These are phyloP conservation scores for Arctium minus DNA, from an alignment of 129 eudicot genomes.

Conservation along the genomic window DNA sequence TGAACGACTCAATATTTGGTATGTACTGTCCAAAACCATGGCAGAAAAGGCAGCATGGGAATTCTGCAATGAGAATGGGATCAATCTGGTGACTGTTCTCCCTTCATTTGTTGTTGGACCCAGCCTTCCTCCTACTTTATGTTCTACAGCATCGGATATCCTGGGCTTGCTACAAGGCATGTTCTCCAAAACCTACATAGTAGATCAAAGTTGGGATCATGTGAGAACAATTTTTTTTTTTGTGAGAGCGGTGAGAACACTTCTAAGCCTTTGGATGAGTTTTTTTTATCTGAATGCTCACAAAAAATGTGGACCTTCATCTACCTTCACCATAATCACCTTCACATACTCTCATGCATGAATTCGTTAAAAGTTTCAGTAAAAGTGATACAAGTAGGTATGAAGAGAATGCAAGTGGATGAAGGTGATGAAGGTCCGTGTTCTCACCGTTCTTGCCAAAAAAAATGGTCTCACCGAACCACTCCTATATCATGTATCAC, in stretches of 20 bases:
- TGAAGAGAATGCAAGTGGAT: no score
- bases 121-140: constrained; percentile 65
- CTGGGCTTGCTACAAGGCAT: constrained; percentile 78
- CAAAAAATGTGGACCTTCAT: neutral
- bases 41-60: constrained; percentile 97
- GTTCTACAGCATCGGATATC: constrained; percentile 76
- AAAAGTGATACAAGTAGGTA: no score
- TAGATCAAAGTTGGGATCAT: neutral
- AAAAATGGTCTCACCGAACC: neutral
- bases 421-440: no score
- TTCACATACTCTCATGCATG: no score
- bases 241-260: neutral
- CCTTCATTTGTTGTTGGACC: constrained; percentile 89
- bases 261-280: neutral
- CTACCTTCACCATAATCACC: no score
- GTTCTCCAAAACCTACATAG: neutral
- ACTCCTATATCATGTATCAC: neutral
- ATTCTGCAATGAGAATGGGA: constrained; percentile 62
- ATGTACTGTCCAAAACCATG: constrained; percentile 67
- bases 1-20: constrained; percentile 71
- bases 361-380: no score
- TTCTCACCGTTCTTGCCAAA: no score
- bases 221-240: neutral
- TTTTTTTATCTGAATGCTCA: neutral
- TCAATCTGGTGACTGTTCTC: constrained; percentile 67